Percentiles rank a stretch among this genome's conserved stretches.
Evolutionary conservation across 805 yeast species (phyloP).

Genomic region (Kurtzmaniella fragi): DNA sequence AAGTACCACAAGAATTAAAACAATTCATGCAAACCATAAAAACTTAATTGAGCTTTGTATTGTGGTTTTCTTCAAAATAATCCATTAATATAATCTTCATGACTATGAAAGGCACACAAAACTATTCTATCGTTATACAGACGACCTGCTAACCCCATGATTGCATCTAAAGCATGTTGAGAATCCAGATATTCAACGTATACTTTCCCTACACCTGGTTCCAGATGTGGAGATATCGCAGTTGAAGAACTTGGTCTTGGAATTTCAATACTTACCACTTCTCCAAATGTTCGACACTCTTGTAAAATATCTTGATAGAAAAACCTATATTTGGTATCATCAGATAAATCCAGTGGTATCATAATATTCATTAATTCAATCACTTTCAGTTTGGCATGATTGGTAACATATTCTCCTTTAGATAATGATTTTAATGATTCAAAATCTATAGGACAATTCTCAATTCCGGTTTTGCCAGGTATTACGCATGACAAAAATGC

Average conservation of each 20-base stretch:
- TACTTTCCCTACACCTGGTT: conserved; percentile 66
- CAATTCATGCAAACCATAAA: conserved; percentile 8
- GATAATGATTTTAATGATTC: conserved; percentile 34
- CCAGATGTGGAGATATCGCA: conserved; percentile 30
- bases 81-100: conserved; percentile 49
- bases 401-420: conserved; percentile 28
- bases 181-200: conserved; percentile 58
- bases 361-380: conserved; percentile 64
- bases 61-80: too few species aligned
- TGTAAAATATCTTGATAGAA: conserved; percentile 47
- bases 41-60: conserved; percentile 4
- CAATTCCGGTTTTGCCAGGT: conserved; percentile 27
- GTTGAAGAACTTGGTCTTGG: conserved; percentile 56
- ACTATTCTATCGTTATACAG: conserved; percentile 65
- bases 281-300: conserved; percentile 49
- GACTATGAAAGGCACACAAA: conserved; percentile 57
- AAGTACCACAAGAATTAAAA: conserved; percentile 32
- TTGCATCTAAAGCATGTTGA: conserved; percentile 51
- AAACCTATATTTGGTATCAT: conserved; percentile 43
- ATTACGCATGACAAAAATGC: conserved; percentile 31
- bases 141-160: conserved; percentile 59
- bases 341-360: conserved; percentile 57
- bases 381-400: conserved; percentile 44
- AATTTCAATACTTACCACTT: conserved; percentile 48
- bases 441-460: conserved; percentile 31